Base-by-base conservation (phyloP, 192 early-diverging fungal genomes). In the Podila minutissima region DNA sequence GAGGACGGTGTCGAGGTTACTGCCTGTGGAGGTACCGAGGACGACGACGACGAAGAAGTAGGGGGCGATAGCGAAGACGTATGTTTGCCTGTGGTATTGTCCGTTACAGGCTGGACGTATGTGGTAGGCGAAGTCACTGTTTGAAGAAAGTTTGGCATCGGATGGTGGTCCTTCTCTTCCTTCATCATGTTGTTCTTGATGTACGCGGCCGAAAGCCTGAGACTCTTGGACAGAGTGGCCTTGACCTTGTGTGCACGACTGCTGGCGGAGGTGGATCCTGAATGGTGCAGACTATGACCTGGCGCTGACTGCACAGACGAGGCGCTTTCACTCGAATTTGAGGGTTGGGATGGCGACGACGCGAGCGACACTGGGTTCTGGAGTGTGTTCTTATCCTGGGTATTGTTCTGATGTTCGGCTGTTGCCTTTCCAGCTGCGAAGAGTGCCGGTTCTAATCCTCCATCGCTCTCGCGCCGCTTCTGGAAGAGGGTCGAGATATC, bases 181-280 rank as follows among this genome's bases (percentile, higher is more conserved):
- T 81, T 81, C 77, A 73, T 65, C 77, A 81, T 81, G 33, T 81
- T 81, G 67, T 73, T 81, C 71, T 81, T 81, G 35, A 81, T 64
- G 51, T 81, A 81, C 0, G 77, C 77, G 15, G 77, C 77, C 24
- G 77, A 81, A 1, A 81, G 46, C 10, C 67, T 58, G 17, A 81
- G 51, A 35, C 77, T 72, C 62, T 81, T 81, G 35, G 77, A 81
- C 19, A 81, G n/a, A 5, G 71, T 62, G 8, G 77, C 77, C 62
- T 81, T 81, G 13, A 81, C 62, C 57, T 81, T 81, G 51, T 73
- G 60, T 2, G 77, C 77, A 20, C 77, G 77, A 20, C 66, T 81
- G 13, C 59, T 68, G 13, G 28, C 59, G 3, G 59, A 61, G 12
- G 19, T 9, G 26, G 59, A 61, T 17, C 20, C 22, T 24, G 69